Evolutionary conservation across 2,329 filamentous ascomycete genomes (phyloP), one percentile per base, ranked within the genome.

Genomic region (Colletotrichum simmondsii): DNA sequence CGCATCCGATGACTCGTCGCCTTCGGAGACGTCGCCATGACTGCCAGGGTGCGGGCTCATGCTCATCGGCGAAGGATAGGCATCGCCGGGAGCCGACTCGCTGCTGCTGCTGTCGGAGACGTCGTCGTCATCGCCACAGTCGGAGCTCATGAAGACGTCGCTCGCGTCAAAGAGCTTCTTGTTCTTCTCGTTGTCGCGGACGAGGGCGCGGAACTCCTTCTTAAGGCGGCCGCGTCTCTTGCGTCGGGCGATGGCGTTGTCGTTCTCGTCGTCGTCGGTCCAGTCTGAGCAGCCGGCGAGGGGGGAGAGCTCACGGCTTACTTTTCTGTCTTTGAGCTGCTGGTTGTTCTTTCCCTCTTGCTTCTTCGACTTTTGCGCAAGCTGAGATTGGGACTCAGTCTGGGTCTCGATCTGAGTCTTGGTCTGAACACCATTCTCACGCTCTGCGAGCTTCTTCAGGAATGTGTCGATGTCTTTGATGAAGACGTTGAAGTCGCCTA

Each of bases 41-140:
- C 5, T 46, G 14, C 19, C 14, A 28, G 12, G n/a, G 22, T 42
- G n/a, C 22, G 52, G 24, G 3, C 37, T 53, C 53, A 53, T 22
- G 54, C 32, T 65, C 26, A 28, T 37, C 3, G 32, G 37, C 26
- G 52, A 59, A 22, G 53, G 30, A 11, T 30, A 32, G 28, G 42
- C n/a, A 8, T 57, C 22, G 4, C 72, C 56, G 46, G 26, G 35
- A 22, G 56, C 61, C 28, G 32, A 22, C 42, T 71, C 24, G 32
- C 42, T 62, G 49, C 54, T 62, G 49, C 54, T 61, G 24, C 59
- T 58, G 42, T 75, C 32, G n/a, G 37, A 42, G 7, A 14, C 5
- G 3, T 22, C 22, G 12, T 56, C 16, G n/a, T 66, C 52, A 4
- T 60, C 32, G 8, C 58, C 64, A 32, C 64, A 49, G 30, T 16